Conservation (phyloP, 352 stramenopile species). For the Saprolegnia parasitica region DNA sequence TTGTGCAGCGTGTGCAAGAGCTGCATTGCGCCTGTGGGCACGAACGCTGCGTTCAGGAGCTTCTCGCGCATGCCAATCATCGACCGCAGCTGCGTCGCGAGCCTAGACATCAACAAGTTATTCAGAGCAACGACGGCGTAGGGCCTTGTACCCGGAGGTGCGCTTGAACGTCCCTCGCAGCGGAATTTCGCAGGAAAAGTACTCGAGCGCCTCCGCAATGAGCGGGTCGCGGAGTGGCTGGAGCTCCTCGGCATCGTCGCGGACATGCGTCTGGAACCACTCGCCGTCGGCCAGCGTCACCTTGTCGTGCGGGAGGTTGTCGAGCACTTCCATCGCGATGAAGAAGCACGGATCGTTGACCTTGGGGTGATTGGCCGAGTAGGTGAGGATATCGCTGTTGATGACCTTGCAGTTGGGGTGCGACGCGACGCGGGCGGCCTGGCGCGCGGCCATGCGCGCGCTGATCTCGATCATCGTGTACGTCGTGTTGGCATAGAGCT, state of each 20-base stretch:
- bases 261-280: constrained; percentile 70
- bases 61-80: constrained; percentile 49
- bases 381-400: constrained; percentile 78
- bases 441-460: constrained; percentile 74
- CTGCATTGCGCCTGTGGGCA: constrained; percentile 84
- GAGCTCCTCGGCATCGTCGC: constrained; percentile 38
- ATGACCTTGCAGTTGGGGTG: constrained; percentile 68
- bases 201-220: constrained; percentile 63
- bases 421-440: constrained; percentile 51
- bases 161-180: constrained; percentile 56
- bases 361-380: constrained; percentile 48
- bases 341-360: constrained; percentile 68
- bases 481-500: constrained; percentile 72
- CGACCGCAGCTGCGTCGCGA: constrained; percentile 49
- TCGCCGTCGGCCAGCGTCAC: constrained; percentile 65
- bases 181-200: constrained; percentile 70
- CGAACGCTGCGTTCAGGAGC: constrained; percentile 67
- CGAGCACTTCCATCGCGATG: constrained; percentile 83
- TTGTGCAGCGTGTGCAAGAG: constrained; percentile 73
- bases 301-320: constrained; percentile 91
- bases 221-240: constrained; percentile 61
- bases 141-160: constrained; percentile 6
- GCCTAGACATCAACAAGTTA: constrained; percentile 8
- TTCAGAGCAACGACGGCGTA: background rate
- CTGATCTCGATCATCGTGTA: constrained; percentile 90